These are phyloP conservation scores for Breviolum minutum DNA, from an alignment of 73 alveolate species.

Conservation along the genomic window DNA sequence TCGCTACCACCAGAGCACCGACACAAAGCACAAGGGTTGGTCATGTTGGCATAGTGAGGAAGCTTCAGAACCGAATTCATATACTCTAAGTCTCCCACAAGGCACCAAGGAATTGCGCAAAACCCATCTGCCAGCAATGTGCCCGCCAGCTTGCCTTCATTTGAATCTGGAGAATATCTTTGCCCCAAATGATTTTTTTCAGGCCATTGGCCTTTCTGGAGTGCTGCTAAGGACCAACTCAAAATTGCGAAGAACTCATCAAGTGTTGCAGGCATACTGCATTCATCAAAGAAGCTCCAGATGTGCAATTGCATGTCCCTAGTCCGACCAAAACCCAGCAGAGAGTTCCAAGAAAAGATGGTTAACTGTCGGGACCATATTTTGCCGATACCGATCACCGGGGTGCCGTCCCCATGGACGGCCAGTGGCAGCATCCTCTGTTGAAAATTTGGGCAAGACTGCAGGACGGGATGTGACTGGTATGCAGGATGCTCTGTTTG, in stretches of 20 bases:
- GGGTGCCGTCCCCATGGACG: conserved; percentile 34
- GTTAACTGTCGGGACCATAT: neutral
- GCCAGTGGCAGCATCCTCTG: neutral
- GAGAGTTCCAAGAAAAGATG: neutral
- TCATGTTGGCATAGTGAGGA: neutral
- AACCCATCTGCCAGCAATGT: neutral
- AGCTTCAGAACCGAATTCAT: too few species aligned
- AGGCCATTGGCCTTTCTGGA: neutral
- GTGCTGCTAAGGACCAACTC: neutral
- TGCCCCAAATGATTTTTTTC: neutral
- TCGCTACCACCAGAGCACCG: neutral
- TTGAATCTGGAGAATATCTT: neutral
- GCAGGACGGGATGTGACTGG: too few species aligned
- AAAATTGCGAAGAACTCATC: neutral
- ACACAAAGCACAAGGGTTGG: neutral
- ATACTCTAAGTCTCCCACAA: too few species aligned
- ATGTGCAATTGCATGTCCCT: neutral
- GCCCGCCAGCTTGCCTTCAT: neutral
- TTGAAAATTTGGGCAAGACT: neutral
- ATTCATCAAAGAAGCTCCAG: conserved; percentile 8
- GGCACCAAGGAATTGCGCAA: neutral
- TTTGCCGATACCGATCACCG: conserved; percentile 6
- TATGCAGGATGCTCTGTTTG: neutral
- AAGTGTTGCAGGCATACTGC: neutral
- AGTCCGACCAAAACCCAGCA: neutral